Evolutionary conservation across 1,139 yeast species (phyloP).

Genomic region (Nakaseomyces sp.): DNA sequence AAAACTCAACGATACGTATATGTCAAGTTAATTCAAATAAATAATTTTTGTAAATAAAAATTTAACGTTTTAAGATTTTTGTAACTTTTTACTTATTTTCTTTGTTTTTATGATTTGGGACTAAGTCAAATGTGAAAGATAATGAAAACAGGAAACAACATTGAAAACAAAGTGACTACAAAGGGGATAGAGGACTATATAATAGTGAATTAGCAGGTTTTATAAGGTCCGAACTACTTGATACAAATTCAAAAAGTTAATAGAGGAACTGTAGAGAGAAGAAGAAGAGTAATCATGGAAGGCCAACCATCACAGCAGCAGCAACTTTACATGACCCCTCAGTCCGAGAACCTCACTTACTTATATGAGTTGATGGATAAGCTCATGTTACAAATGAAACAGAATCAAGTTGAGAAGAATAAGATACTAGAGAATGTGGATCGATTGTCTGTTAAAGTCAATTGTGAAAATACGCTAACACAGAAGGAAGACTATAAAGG

Average conservation of each 20-base stretch:
- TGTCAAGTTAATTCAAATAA: too few species aligned
- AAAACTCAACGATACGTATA: too few species aligned
- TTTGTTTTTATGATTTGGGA: not conserved
- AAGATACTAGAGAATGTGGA: slow-evolving; percentile 18
- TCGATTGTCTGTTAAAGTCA: slow-evolving; percentile 13
- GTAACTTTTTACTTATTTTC: not conserved
- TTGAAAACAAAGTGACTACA: too few species aligned
- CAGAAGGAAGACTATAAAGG: slow-evolving; percentile 1
- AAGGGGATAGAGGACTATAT: too few species aligned
- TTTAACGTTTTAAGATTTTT: too few species aligned
- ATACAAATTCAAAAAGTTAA: too few species aligned
- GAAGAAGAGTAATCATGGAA: not conserved
- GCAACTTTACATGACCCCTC: slow-evolving; percentile 24
- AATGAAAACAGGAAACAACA: too few species aligned
- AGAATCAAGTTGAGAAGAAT: slow-evolving; percentile 19
- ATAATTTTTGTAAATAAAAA: too few species aligned
- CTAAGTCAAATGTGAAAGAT: too few species aligned
- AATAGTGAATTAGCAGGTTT: too few species aligned
- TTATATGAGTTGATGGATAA: slow-evolving; percentile 20
- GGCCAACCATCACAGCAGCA: slow-evolving; percentile 13
- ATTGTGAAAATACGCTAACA: slow-evolving; percentile 1
- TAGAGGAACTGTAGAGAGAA: not conserved
- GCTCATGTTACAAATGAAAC: slow-evolving; percentile 15
- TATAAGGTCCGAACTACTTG: too few species aligned
- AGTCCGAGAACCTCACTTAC: slow-evolving; percentile 23